phyloP scores from a whole-genome alignment of 2,329 filamentous ascomycete species.

The Cordyceps cicadae region DNA sequence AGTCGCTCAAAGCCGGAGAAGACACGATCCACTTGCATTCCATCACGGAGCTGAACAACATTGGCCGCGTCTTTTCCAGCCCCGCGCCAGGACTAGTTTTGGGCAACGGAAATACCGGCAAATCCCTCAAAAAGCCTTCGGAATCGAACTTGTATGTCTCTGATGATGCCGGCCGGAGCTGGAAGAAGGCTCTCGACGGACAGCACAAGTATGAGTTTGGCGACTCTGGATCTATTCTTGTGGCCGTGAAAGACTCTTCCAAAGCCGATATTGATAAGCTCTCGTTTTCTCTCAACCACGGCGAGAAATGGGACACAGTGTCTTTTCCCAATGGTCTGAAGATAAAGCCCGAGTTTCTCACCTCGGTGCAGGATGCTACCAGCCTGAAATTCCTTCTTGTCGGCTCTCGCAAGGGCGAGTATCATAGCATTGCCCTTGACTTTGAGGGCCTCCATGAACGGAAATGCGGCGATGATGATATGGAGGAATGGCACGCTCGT shows the following conservation, averaged over 20 bases:
- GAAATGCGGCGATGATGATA: slow-evolving; percentile 68
- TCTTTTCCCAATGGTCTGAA: slow-evolving; percentile 58
- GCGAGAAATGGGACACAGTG: slow-evolving; percentile 70
- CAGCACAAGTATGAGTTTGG: slow-evolving; percentile 96
- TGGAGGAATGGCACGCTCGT: slow-evolving; percentile 84
- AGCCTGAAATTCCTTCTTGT: slow-evolving; percentile 83
- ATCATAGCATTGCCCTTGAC: slow-evolving; percentile 67
- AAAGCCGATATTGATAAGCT: slow-evolving; percentile 50
- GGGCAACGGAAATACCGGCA: slow-evolving; percentile 86
- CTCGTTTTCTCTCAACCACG: slow-evolving; percentile 80
- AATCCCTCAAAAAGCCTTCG: slow-evolving; percentile 58
- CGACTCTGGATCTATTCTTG: slow-evolving; percentile 79
- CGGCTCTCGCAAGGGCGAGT: slow-evolving; percentile 48
- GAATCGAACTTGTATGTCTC: slow-evolving; percentile 81
- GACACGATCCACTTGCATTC: slow-evolving; percentile 81
- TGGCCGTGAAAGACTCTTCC: slow-evolving; percentile 71
- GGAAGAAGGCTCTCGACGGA: slow-evolving; percentile 65
- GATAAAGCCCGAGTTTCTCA: slow-evolving; percentile 65
- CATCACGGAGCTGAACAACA: slow-evolving; percentile 73
- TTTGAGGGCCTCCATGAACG: slow-evolving; percentile 74
- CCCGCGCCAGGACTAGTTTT: slow-evolving; percentile 88
- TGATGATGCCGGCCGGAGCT: slow-evolving; percentile 80
- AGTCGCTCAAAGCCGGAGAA: slow-evolving; percentile 59
- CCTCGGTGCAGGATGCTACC: slow-evolving; percentile 86
- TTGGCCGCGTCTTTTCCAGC: slow-evolving; percentile 84